Conservation (phyloP, 2,329 filamentous ascomycete species). For the Sordariomycetes sp. region DNA sequence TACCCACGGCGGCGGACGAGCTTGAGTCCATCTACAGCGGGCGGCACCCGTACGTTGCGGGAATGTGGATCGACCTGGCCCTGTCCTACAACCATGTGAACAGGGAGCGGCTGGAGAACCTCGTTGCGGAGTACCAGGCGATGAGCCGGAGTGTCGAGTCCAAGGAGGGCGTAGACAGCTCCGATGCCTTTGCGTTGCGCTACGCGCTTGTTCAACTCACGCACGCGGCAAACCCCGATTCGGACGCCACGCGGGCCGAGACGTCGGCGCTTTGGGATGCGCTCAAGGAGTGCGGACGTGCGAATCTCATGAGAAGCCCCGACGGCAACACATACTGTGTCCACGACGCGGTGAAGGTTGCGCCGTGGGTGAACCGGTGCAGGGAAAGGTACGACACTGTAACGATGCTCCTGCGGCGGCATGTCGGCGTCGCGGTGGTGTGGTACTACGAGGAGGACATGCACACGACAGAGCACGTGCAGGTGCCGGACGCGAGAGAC, state of each 20-base stretch:
- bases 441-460: slow-evolving; percentile 34
- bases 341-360: slow-evolving; percentile 30
- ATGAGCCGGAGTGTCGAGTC: slow-evolving; percentile 24
- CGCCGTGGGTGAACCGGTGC: slow-evolving; percentile 32
- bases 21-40: slow-evolving; percentile 31
- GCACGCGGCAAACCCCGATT: slow-evolving; percentile 21
- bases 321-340: slow-evolving; percentile 29
- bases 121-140: slow-evolving; percentile 24
- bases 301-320: slow-evolving; percentile 23
- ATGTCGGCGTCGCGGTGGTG: slow-evolving; percentile 23
- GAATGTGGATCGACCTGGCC: slow-evolving; percentile 29
- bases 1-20: slow-evolving; percentile 30
- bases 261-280: slow-evolving; percentile 25
- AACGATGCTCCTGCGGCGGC: slow-evolving; percentile 24
- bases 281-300: slow-evolving; percentile 20
- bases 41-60: slow-evolving; percentile 29
- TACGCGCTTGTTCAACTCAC: slow-evolving; percentile 29
- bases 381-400: slow-evolving; percentile 27
- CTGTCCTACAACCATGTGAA: slow-evolving; percentile 26
- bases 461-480: slow-evolving; percentile 25
- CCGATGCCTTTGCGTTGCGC: slow-evolving; percentile 25
- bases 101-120: slow-evolving; percentile 22
- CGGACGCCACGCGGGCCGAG: slow-evolving; percentile 22
- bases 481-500: slow-evolving; percentile 1
- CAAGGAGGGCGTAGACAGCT: slow-evolving; percentile 17